Evolutionary conservation across 768 basidiomycete genomes (phyloP).

Genomic region (Cyclocybe aegerita): DNA sequence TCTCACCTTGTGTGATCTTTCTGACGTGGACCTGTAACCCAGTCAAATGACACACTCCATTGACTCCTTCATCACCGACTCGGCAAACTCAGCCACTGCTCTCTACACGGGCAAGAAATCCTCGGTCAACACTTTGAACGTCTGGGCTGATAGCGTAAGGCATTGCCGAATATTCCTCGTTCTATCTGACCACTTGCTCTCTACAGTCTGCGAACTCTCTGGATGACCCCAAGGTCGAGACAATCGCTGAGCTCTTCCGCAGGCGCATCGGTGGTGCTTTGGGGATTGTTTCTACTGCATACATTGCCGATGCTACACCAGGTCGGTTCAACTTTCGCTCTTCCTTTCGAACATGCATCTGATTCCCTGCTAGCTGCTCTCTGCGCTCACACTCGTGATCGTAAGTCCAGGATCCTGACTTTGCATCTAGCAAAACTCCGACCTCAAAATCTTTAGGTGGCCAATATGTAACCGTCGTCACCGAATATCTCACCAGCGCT

Average conservation of each 20-base stretch:
- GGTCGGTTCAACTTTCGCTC: constrained; percentile 18
- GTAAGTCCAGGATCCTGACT: constrained; percentile 17
- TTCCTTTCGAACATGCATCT: not conserved
- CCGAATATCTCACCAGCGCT: constrained; percentile 35
- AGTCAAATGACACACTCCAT: constrained; percentile 50
- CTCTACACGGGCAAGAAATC: constrained; percentile 46
- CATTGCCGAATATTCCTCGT: not conserved
- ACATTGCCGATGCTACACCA: constrained; percentile 44
- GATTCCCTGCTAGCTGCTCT: constrained; percentile 28
- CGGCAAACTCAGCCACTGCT: constrained; percentile 46
- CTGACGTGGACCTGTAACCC: not conserved
- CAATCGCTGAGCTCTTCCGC: constrained; percentile 44
- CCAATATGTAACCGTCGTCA: constrained; percentile 32
- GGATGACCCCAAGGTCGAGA: constrained; percentile 45
- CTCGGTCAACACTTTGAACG: constrained; percentile 39
- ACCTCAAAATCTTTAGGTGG: constrained; percentile 16
- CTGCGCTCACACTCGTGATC: constrained; percentile 41
- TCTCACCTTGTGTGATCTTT: not conserved
- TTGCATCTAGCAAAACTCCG: not conserved
- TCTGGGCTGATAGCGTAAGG: constrained; percentile 41
- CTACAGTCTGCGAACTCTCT: constrained; percentile 36
- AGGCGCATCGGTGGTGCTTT: constrained; percentile 36
- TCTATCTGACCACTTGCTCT: not conserved
- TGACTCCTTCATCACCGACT: constrained; percentile 48
- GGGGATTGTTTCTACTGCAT: constrained; percentile 46